Evolutionary conservation across 2,329 filamentous ascomycete species (phyloP).

Genomic region (Alternaria gaisen): DNA sequence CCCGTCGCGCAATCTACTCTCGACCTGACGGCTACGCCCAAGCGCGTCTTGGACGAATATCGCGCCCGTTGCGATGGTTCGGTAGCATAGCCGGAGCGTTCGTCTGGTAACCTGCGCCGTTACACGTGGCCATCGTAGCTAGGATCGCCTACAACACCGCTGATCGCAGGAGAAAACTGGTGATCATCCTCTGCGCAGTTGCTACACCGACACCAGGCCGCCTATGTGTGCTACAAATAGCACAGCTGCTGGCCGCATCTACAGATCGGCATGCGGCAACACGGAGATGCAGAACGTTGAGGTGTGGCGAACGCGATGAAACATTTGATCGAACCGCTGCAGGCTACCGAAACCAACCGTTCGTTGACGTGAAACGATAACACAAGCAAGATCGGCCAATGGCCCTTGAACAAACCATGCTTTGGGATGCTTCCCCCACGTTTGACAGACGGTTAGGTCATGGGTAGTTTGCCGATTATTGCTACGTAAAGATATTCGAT

Average conservation of each 20-base stretch:
- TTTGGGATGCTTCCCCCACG: conserved; percentile 24
- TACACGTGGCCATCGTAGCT: conserved; percentile 28
- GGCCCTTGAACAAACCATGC: conserved; percentile 21
- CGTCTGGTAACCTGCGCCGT: conserved; percentile 28
- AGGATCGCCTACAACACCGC: conserved; percentile 17
- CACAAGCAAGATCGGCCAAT: conserved; percentile 34
- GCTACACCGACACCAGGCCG: conserved; percentile 33
- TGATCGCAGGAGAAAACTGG: conserved; percentile 17
- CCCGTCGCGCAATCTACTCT: conserved; percentile 5
- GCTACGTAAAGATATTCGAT: conserved; percentile 35
- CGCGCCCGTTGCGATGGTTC: conserved; percentile 35
- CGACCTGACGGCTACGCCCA: neutral
- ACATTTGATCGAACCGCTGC: conserved; percentile 35
- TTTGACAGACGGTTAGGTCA: conserved; percentile 29
- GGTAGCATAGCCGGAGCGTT: conserved; percentile 34
- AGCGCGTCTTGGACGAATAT: conserved; percentile 17
- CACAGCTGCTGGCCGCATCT: conserved; percentile 25
- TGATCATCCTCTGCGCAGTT: conserved; percentile 9
- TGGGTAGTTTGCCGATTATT: conserved; percentile 24
- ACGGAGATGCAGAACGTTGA: conserved; percentile 28
- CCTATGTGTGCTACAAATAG: conserved; percentile 33
- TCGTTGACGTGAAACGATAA: conserved; percentile 35
- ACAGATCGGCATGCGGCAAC: conserved; percentile 34
- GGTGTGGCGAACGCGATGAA: conserved; percentile 34
- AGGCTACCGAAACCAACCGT: conserved; percentile 39